These are phyloP conservation scores for Chrysanthemum seticuspe DNA, from an alignment of 129 eudicot species.

Conservation along the genomic window DNA sequence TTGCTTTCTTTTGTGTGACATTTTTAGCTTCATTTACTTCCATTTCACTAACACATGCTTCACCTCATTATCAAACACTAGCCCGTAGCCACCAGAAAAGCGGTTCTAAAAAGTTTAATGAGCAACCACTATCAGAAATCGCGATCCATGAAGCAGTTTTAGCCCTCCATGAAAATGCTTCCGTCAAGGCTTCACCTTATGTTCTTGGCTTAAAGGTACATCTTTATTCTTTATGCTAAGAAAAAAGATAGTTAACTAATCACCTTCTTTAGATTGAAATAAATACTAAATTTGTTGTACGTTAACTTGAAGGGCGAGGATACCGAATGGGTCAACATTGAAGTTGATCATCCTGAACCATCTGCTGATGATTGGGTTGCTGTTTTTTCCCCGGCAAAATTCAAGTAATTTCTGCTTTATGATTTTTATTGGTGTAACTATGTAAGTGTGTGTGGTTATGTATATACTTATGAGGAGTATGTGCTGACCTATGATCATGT, in stretches of 20 bases:
- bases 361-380: slow-evolving; percentile 79
- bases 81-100: background rate
- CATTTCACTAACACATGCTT: background rate
- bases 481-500: background rate
- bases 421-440: background rate
- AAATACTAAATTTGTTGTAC: background rate
- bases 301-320: slow-evolving; percentile 52
- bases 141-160: slow-evolving; percentile 34
- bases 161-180: slow-evolving; percentile 29
- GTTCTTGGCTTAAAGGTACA: slow-evolving; percentile 29
- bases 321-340: slow-evolving; percentile 56
- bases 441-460: background rate
- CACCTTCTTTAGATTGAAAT: no score
- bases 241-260: no score
- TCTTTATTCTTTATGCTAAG: background rate
- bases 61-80: slow-evolving; percentile 7
- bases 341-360: slow-evolving; percentile 49
- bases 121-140: slow-evolving; percentile 23
- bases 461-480: background rate
- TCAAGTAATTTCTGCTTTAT: slow-evolving; percentile 48
- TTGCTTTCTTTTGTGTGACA: slow-evolving; percentile 2
- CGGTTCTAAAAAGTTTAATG: slow-evolving; percentile 15
- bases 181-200: slow-evolving; percentile 22
- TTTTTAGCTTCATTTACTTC: slow-evolving; percentile 12
- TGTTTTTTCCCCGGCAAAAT: slow-evolving; percentile 77